These are phyloP conservation scores for Colletotrichum sp. DNA, from an alignment of 2,329 filamentous ascomycete genomes.

Conservation along the genomic window DNA sequence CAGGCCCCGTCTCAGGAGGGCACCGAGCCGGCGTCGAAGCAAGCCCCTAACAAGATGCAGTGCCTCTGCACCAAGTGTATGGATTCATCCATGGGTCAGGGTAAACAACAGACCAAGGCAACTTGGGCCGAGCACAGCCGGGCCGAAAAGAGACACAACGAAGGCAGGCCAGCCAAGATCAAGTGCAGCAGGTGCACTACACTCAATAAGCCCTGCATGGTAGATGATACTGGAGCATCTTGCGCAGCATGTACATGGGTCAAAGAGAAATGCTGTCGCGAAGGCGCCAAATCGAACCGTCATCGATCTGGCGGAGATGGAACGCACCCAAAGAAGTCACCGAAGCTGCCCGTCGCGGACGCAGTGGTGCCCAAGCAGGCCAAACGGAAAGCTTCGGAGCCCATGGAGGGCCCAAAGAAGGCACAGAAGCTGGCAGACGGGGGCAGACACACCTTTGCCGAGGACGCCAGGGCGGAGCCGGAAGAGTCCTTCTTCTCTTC, in stretches of 20 bases:
- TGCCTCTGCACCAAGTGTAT: too few species aligned
- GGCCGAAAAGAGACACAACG: too few species aligned
- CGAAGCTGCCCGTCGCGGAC: not conserved
- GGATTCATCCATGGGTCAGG: too few species aligned
- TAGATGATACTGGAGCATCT: not conserved
- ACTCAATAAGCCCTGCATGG: not conserved
- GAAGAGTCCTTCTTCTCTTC: not conserved
- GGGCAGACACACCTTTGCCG: not conserved
- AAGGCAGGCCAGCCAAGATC: not conserved
- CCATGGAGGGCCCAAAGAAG: not conserved
- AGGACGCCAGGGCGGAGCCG: not conserved
- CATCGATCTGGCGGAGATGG: not conserved
- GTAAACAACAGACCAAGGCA: too few species aligned
- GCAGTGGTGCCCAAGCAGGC: not conserved
- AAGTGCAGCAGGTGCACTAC: not conserved
- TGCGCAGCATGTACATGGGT: not conserved
- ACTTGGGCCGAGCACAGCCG: too few species aligned
- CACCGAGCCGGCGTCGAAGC: not conserved
- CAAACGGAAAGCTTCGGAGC: not conserved
- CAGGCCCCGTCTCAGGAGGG: not conserved
- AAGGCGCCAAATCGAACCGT: not conserved
- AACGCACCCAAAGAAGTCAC: not conserved
- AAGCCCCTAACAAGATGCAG: not conserved
- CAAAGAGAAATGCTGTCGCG: not conserved
- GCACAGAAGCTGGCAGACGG: not conserved